Percentiles rank a stretch among this genome's conserved stretches.
Conservation (phyloP, 495 filamentous ascomycete species). For the Podospora comata region DNA sequence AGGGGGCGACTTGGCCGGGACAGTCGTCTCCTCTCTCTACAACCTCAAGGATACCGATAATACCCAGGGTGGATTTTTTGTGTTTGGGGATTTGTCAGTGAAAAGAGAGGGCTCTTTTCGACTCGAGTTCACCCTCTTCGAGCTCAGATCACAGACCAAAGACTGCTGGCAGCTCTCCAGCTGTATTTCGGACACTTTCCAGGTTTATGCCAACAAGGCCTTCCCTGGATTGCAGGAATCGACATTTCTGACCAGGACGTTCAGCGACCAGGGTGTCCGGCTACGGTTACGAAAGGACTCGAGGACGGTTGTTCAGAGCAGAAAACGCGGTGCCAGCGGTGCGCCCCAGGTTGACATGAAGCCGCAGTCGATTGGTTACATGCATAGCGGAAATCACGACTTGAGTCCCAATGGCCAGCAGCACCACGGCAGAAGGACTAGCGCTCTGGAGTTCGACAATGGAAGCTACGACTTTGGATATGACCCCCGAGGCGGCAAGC, state of each 20-base stretch:
- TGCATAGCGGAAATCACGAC: conserved; percentile 22
- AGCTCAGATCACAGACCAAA: conserved; percentile 70
- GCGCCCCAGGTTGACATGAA: conserved; percentile 21
- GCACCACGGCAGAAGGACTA: conserved; percentile 22
- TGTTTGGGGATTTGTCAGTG: conserved; percentile 92
- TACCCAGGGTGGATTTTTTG: conserved; percentile 90
- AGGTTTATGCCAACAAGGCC: conserved; percentile 70
- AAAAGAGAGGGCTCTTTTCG: conserved; percentile 75
- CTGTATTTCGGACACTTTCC: conserved; percentile 70
- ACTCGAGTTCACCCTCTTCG: conserved; percentile 82
- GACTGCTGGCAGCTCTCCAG: conserved; percentile 57
- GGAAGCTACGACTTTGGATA: conserved; percentile 6
- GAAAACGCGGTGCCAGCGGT: conserved; percentile 38
- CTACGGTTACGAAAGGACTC: conserved; percentile 84
- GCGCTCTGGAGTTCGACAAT: conserved; percentile 22
- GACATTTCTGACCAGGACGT: conserved; percentile 85
- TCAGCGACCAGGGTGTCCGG: conserved; percentile 92
- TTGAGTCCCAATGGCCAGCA: conserved; percentile 27
- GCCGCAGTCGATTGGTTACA: conserved; percentile 16
- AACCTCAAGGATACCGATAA: conserved; percentile 90
- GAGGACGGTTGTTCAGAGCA: conserved; percentile 38
- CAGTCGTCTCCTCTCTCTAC: conserved; percentile 87
- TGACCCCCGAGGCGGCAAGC: not conserved
- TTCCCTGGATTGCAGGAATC: conserved; percentile 89
- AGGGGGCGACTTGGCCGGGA: conserved; percentile 59